phyloP scores from a whole-genome alignment of 331 rosid species.

The Malus hybrid region DNA sequence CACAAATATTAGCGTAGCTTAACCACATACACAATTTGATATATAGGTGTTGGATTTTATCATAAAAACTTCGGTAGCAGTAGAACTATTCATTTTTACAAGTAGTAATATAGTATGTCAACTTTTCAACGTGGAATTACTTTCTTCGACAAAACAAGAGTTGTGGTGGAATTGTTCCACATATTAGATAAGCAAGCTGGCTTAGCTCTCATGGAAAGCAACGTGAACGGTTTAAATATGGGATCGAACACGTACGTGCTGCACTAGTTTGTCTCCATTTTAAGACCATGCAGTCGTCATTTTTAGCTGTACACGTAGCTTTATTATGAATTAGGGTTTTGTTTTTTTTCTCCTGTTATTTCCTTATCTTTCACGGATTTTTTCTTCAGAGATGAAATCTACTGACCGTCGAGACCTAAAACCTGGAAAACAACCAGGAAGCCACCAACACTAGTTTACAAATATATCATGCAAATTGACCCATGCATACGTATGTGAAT shows the following conservation, averaged over 20 bases:
- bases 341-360: not conserved
- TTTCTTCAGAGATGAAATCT: not conserved
- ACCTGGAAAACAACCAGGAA: not conserved
- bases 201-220: not conserved
- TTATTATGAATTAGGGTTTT: too few relatives aligned
- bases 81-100: too few relatives aligned
- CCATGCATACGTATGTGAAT: not conserved
- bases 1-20: too few relatives aligned
- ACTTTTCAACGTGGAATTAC: too few relatives aligned
- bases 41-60: too few relatives aligned
- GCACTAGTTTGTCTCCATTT: not conserved
- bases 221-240: not conserved
- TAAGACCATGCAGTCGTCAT: not conserved
- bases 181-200: not conserved
- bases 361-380: constrained; percentile 2
- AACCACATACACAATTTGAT: too few relatives aligned
- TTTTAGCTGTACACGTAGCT: not conserved
- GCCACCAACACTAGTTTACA: not conserved
- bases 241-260: not conserved
- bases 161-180: not conserved
- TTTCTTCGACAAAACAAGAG: not conserved
- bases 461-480: not conserved
- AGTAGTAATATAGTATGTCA: too few relatives aligned
- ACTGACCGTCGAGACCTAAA: not conserved
- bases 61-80: too few relatives aligned